Percentiles rank a stretch among this genome's conserved stretches.
phyloP scores from a whole-genome alignment of 2,329 filamentous ascomycete genomes.

The Hymenoscyphus infarciens region DNA sequence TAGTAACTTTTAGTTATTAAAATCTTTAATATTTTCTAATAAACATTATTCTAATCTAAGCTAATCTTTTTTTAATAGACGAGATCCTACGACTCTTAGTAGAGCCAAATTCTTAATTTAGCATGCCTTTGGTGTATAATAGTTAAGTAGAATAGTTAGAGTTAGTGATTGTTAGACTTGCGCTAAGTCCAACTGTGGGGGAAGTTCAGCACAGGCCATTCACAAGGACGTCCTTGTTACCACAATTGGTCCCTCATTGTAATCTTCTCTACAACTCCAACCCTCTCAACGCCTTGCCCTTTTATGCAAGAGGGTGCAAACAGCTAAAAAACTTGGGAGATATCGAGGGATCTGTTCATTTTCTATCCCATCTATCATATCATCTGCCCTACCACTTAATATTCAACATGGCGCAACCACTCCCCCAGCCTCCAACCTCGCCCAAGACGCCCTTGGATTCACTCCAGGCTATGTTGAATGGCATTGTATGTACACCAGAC shows the following conservation, averaged over 20 bases:
- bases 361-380: background rate
- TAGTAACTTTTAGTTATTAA: no score
- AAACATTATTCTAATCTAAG: no score
- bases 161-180: no score
- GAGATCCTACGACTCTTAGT: no score
- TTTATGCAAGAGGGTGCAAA: background rate
- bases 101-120: no score
- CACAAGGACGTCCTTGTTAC: background rate
- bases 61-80: no score
- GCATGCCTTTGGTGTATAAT: no score
- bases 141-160: no score
- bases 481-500: constrained; percentile 44
- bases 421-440: constrained; percentile 8
- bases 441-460: constrained; percentile 34
- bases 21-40: no score
- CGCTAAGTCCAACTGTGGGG: no score
- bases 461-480: constrained; percentile 52
- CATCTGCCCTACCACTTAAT: background rate
- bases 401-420: constrained; percentile 6
- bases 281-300: background rate
- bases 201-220: no score
- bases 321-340: background rate
- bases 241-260: background rate
- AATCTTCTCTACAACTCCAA: background rate
- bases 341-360: background rate